A percentile compares a stretch with the other conserved stretches of the same genome.
These are phyloP conservation scores for Paraphaeosphaeria sporulosa DNA, from an alignment of 2,329 filamentous ascomycete genomes.

Conservation along the genomic window DNA sequence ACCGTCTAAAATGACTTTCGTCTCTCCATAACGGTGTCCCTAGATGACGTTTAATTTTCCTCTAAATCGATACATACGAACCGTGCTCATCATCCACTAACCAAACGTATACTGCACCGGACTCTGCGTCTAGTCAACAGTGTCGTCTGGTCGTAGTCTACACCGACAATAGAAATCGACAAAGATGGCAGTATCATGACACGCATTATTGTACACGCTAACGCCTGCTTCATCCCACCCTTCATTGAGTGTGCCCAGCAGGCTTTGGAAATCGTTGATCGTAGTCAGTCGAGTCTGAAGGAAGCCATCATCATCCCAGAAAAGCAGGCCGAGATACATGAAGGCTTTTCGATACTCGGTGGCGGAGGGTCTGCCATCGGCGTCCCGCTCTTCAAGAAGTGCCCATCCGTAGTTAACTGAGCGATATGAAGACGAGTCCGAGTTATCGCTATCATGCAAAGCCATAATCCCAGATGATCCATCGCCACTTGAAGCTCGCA, in stretches of 20 bases:
- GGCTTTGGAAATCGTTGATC: background rate
- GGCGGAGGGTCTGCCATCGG: background rate
- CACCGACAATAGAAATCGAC: background rate
- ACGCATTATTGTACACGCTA: background rate
- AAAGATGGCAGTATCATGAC: background rate
- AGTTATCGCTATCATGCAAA: background rate
- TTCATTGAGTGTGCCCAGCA: background rate
- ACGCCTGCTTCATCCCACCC: background rate
- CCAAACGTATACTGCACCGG: background rate
- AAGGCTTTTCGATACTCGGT: background rate
- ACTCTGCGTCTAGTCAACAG: background rate
- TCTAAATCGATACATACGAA: background rate
- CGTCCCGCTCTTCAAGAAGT: background rate
- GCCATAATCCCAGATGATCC: background rate
- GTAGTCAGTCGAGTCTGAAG: background rate
- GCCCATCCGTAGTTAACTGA: background rate
- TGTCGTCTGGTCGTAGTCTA: background rate
- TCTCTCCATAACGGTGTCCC: too few relatives aligned
- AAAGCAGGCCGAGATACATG: background rate
- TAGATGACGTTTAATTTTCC: too few relatives aligned
- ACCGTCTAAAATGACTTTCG: too few relatives aligned
- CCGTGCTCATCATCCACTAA: background rate
- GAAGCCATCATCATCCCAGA: conserved; percentile 1
- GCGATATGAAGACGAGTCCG: background rate
- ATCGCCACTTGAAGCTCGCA: background rate